phyloP scores from a whole-genome alignment of 108 stramenopile genomes.

The Mayamaea pseudoterrestris region DNA sequence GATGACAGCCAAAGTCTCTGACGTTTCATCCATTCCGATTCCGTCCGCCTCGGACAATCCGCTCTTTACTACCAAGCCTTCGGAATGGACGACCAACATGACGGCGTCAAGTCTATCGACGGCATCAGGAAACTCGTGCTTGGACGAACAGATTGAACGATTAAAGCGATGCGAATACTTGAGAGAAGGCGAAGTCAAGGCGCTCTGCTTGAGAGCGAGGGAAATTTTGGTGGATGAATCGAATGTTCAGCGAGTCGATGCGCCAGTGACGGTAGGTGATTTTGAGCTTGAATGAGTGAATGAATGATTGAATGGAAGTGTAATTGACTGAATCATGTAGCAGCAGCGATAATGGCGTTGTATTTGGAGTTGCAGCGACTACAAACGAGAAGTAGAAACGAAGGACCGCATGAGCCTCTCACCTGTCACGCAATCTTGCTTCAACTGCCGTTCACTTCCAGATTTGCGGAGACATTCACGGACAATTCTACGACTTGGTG shows the following conservation, averaged over 20 bases:
- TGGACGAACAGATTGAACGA: conserved; percentile 90
- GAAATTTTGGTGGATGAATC: conserved; percentile 98
- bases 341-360: too few relatives aligned
- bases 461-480: conserved; percentile 99
- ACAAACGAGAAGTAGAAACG: too few relatives aligned
- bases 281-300: too few relatives aligned
- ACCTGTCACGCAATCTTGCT: too few relatives aligned
- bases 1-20: neutral
- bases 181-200: conserved; percentile 97
- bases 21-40: too few relatives aligned
- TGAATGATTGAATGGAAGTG: too few relatives aligned
- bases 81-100: conserved; percentile 40
- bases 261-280: conserved; percentile 92
- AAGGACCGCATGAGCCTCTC: too few relatives aligned
- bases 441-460: too few relatives aligned
- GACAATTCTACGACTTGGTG: conserved; percentile 98
- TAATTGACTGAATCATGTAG: too few relatives aligned
- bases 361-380: too few relatives aligned
- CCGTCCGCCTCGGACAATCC: too few relatives aligned
- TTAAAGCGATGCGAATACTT: conserved; percentile 95
- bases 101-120: conserved; percentile 39
- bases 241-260: conserved; percentile 97
- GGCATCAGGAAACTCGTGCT: conserved; percentile 35
- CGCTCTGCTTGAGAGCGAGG: conserved; percentile 88
- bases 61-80: neutral